phyloP scores from a whole-genome alignment of 371 early-diverging fungal genomes.

The Umbelopsis sp. region DNA sequence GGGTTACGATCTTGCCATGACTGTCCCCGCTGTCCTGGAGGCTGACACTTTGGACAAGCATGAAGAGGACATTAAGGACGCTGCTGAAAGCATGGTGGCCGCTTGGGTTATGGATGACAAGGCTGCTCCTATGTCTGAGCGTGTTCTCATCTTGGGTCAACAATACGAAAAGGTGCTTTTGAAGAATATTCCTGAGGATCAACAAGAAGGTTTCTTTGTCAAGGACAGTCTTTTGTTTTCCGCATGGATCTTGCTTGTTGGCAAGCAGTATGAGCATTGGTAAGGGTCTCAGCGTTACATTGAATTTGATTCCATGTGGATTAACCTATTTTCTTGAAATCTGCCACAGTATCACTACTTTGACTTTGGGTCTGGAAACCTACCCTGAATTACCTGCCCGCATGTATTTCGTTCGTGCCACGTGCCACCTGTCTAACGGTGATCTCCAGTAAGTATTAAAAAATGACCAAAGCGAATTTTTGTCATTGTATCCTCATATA shows the following conservation, averaged over 20 bases:
- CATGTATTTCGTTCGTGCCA: constrained; percentile 63
- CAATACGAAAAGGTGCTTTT: constrained; percentile 60
- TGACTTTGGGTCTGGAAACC: constrained; percentile 63
- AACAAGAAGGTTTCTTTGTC: constrained; percentile 56
- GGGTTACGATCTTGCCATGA: constrained; percentile 61
- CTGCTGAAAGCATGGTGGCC: constrained; percentile 64
- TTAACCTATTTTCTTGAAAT: background rate
- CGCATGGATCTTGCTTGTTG: constrained; percentile 67
- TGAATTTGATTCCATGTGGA: background rate
- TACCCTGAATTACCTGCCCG: constrained; percentile 63
- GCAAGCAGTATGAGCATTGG: constrained; percentile 69
- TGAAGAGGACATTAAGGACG: constrained; percentile 62
- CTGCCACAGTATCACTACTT: constrained; percentile 53
- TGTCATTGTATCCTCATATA: background rate
- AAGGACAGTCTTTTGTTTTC: constrained; percentile 52
- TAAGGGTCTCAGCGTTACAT: constrained; percentile 23
- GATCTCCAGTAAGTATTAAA: constrained; percentile 47
- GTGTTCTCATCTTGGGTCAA: constrained; percentile 62
- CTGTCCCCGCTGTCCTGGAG: constrained; percentile 62
- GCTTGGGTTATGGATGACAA: constrained; percentile 74
- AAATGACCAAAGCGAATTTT: no score
- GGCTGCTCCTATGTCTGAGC: constrained; percentile 68
- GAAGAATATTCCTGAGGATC: constrained; percentile 51
- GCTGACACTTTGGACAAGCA: constrained; percentile 57
- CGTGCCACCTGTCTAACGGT: constrained; percentile 60